These are phyloP conservation scores for Amanita fuliginea DNA, from an alignment of 768 basidiomycete genomes.

Conservation along the genomic window DNA sequence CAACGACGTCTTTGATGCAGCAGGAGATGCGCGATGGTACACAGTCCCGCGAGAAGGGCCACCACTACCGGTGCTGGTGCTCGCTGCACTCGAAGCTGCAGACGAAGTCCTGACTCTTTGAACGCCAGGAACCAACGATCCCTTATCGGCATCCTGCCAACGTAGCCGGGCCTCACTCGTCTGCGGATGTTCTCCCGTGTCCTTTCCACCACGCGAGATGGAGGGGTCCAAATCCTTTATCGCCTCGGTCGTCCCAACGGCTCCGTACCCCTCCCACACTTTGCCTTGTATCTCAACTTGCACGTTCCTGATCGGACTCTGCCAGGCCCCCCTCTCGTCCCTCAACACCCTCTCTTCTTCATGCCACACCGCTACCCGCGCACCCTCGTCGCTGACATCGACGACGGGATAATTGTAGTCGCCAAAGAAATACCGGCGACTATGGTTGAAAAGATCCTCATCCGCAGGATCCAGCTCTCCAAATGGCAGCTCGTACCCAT, in stretches of 20 bases:
- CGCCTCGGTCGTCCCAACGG: slow-evolving; percentile 26
- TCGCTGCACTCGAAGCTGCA: not conserved
- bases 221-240: not conserved
- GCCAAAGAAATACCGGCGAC: slow-evolving; percentile 75
- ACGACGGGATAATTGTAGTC: slow-evolving; percentile 87
- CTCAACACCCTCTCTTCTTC: slow-evolving; percentile 80
- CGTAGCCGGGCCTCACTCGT: not conserved
- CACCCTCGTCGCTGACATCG: slow-evolving; percentile 75
- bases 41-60: slow-evolving; percentile 8
- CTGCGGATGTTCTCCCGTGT: slow-evolving; percentile 10
- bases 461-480: slow-evolving; percentile 58
- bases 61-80: not conserved
- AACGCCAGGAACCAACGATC: not conserved
- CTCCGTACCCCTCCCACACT: slow-evolving; percentile 48
- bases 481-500: slow-evolving; percentile 55
- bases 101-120: not conserved
- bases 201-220: not conserved
- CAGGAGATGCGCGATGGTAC: slow-evolving; percentile 17
- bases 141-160: slow-evolving; percentile 10
- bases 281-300: slow-evolving; percentile 27
- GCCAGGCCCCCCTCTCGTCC: slow-evolving; percentile 66
- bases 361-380: slow-evolving; percentile 56
- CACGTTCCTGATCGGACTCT: slow-evolving; percentile 42
- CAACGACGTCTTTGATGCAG: slow-evolving; percentile 21
- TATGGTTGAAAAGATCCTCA: slow-evolving; percentile 67